These are phyloP conservation scores for Furcasterigmium sp. DNA, from an alignment of 2,329 filamentous ascomycete genomes.

Conservation along the genomic window DNA sequence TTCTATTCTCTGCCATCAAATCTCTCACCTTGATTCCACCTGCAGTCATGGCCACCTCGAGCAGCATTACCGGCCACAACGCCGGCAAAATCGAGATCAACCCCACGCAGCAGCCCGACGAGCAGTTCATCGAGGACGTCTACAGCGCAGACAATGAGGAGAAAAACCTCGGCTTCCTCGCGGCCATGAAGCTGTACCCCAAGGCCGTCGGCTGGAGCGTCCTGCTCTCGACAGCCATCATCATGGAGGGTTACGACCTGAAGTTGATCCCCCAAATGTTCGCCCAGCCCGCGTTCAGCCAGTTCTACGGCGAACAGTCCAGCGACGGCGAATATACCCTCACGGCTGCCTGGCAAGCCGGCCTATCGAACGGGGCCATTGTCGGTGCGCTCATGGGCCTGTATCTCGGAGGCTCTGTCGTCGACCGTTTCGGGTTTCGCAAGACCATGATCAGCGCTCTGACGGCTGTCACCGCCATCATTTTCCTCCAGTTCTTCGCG, in stretches of 20 bases:
- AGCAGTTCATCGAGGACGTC: conserved; percentile 1
- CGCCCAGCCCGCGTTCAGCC: conserved; percentile 21
- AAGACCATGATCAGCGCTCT: background rate
- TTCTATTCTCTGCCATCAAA: no score
- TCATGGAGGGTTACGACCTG: conserved; percentile 28
- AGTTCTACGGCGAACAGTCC: conserved; percentile 17
- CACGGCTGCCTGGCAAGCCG: background rate
- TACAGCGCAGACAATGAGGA: conserved; percentile 1
- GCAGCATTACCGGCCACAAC: no score
- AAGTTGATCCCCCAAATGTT: conserved; percentile 26
- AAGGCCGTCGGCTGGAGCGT: conserved; percentile 11
- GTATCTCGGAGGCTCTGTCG: background rate
- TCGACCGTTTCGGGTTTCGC: background rate
- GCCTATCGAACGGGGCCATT: background rate
- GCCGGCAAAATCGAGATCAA: background rate
- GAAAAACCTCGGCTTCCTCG: background rate
- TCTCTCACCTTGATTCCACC: no score
- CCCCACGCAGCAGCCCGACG: background rate
- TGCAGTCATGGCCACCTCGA: no score
- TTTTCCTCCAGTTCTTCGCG: background rate
- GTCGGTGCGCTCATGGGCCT: background rate
- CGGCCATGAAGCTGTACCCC: background rate
- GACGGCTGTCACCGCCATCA: background rate
- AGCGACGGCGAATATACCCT: background rate
- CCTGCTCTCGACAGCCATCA: conserved; percentile 12